A percentile compares a stretch with the other conserved stretches of the same genome.
Evolutionary conservation across 1,284 basidiomycete species (phyloP).

Genomic region (Pholiota adiposa): DNA sequence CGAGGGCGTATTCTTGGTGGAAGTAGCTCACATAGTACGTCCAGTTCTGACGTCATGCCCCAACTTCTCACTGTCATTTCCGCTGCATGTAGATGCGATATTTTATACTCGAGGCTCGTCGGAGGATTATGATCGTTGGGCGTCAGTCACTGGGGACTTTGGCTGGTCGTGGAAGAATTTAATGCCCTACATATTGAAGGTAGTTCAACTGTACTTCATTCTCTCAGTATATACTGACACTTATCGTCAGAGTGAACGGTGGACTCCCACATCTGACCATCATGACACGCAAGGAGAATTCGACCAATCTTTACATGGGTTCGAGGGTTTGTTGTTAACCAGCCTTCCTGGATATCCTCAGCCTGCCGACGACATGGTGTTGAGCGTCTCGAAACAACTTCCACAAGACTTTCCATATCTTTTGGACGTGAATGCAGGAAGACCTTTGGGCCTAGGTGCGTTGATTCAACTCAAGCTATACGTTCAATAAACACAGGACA

Average conservation of each 20-base stretch:
- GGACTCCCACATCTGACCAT: slow-evolving; percentile 33
- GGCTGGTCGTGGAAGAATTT: slow-evolving; percentile 42
- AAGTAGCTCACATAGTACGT: slow-evolving; percentile 37
- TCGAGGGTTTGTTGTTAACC: slow-evolving; percentile 35
- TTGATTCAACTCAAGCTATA: not conserved
- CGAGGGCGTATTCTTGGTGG: slow-evolving; percentile 39
- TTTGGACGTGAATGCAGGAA: slow-evolving; percentile 42
- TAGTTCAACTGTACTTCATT: not conserved
- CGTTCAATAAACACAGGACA: not conserved
- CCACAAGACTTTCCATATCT: slow-evolving; percentile 40
- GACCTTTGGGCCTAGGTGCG: slow-evolving; percentile 42
- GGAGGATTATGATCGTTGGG: slow-evolving; percentile 37
- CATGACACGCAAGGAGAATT: slow-evolving; percentile 37
- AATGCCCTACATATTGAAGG: slow-evolving; percentile 32
- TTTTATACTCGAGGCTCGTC: slow-evolving; percentile 34
- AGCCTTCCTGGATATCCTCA: slow-evolving; percentile 37
- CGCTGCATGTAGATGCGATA: slow-evolving; percentile 35
- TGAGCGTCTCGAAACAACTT: slow-evolving; percentile 34
- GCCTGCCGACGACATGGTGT: slow-evolving; percentile 35
- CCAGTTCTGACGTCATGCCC: too few species aligned
- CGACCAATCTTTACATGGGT: slow-evolving; percentile 36
- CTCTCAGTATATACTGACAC: not conserved
- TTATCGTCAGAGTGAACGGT: slow-evolving; percentile 32
- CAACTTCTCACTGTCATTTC: too few species aligned
- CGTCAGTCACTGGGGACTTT: slow-evolving; percentile 35